phyloP scores from a whole-genome alignment of 1,139 yeast genomes.

The Hanseniaspora gamundiae region DNA sequence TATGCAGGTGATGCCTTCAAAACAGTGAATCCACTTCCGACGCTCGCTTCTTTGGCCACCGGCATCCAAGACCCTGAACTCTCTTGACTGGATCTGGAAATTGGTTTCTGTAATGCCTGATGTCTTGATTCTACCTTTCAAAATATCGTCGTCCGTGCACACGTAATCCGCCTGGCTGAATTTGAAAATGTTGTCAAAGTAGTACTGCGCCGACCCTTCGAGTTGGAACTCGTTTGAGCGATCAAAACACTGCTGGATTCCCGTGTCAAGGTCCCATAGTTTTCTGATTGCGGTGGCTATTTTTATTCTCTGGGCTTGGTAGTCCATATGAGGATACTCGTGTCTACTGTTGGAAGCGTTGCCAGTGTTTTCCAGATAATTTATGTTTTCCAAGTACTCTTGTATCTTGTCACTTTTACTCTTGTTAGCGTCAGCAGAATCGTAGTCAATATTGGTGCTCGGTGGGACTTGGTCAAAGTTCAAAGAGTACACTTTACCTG shows the following conservation, averaged over 20 bases:
- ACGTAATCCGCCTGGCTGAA: slow-evolving; percentile 54
- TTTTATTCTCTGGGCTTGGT: slow-evolving; percentile 25
- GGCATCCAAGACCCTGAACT: slow-evolving; percentile 77
- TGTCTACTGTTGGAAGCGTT: slow-evolving; percentile 11
- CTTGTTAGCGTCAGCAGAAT: slow-evolving; percentile 3
- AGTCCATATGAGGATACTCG: slow-evolving; percentile 7
- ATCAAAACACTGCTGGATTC: slow-evolving; percentile 47
- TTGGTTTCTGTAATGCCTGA: slow-evolving; percentile 89
- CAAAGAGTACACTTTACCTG: slow-evolving; percentile 40
- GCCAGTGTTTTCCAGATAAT: slow-evolving; percentile 19
- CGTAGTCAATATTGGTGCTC: too few species aligned
- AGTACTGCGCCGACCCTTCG: slow-evolving; percentile 69
- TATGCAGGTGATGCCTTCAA: slow-evolving; percentile 83
- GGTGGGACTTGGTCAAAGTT: slow-evolving; percentile 28
- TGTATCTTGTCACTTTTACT: slow-evolving; percentile 8
- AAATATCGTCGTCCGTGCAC: slow-evolving; percentile 72
- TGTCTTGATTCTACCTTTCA: slow-evolving; percentile 86
- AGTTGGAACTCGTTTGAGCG: slow-evolving; percentile 70
- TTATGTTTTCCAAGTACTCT: slow-evolving; percentile 9
- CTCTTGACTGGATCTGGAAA: slow-evolving; percentile 55
- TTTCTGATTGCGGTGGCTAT: slow-evolving; percentile 57
- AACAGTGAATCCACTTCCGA: slow-evolving; percentile 92
- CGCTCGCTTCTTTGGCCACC: slow-evolving; percentile 97
- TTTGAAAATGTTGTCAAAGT: slow-evolving; percentile 54
- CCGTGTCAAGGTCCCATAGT: slow-evolving; percentile 60